Conservation (phyloP, 2,329 filamentous ascomycete species). For the Rhinocladiella similis region DNA sequence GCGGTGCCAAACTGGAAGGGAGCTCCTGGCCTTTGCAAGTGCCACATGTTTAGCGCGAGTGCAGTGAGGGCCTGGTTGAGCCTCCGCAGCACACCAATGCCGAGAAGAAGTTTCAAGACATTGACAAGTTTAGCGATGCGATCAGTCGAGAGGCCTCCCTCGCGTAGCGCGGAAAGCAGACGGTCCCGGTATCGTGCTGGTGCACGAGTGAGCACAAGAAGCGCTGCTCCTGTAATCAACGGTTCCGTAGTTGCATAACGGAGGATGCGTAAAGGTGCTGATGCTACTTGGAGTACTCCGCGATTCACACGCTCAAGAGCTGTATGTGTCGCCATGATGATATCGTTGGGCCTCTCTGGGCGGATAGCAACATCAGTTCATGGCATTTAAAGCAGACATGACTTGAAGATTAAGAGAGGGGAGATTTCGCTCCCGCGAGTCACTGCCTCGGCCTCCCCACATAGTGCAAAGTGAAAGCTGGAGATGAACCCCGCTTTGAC, state of each 20-base stretch:
- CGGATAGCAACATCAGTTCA: too few species aligned
- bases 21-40: conserved; percentile 37
- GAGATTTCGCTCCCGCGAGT: too few species aligned
- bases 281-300: conserved; percentile 2
- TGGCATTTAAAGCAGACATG: too few species aligned
- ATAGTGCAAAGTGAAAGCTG: too few species aligned
- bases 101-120: conserved; percentile 50
- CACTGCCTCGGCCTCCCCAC: too few species aligned
- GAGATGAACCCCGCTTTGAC: too few species aligned
- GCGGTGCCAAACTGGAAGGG: conserved; percentile 31
- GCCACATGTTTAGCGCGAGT: conserved; percentile 44
- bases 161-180: conserved; percentile 14
- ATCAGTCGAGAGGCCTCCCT: conserved; percentile 9
- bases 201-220: conserved; percentile 23
- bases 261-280: conserved; percentile 16
- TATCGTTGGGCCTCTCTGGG: background rate
- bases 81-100: conserved; percentile 52
- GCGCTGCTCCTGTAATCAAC: conserved; percentile 22
- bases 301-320: conserved; percentile 12
- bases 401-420: too few species aligned
- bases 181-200: conserved; percentile 16
- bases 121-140: conserved; percentile 17
- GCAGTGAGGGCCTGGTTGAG: conserved; percentile 56
- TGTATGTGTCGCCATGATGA: conserved; percentile 11
- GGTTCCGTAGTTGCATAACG: conserved; percentile 21